Base-by-base conservation (phyloP, 164 flowering plant species). In the Nelumbo lutea region DNA sequence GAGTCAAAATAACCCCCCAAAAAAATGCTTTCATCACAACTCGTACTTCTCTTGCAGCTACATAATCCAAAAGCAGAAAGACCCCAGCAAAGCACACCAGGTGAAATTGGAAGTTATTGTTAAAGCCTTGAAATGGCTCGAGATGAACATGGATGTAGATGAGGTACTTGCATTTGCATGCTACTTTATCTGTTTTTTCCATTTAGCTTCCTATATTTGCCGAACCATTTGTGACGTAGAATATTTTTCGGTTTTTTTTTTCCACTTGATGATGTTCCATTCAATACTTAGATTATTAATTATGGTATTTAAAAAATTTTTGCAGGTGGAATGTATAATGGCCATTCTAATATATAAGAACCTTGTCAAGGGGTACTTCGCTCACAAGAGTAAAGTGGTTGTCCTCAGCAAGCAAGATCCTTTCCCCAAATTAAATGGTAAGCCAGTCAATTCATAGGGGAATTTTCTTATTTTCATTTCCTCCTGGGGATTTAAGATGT, bases 381-480 rank as follows among this genome's bases (percentile, higher is more conserved):
- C 98, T 2, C 98, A 95, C 84, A 95, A 90, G 85, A 92, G 96
- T 78, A 92, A 95, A 79, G 97, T 95, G 50, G 93, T 81, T 7
- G 99, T 95, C 64, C 77, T 95, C 58, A 95, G 99, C 85, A 95
- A 92, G 80, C 97, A 92, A 73, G 99, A 92, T 77, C 96, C 98
- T 72, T 95, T 95, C 77, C 99, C 97, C 13, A 90, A 83, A 64
- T 72, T 95, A 70, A 84, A 82, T 65, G 96, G 96, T 50, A 90
- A 82, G 74, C 96, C 96, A 8, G 91, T 90, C 13, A 82, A 73
- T 73, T 75, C 93, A 38, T 90, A 86, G 81, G 66, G 42, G 51
- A 55, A n/a, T 0, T 57, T n/a, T 27, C 2, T 3, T 43, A 9
- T 1, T 51, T 9, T 43, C 3, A 43, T 5, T 42, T 43, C 40